phyloP scores from a whole-genome alignment of 768 basidiomycete species.

The Tricholoma matsutake region DNA sequence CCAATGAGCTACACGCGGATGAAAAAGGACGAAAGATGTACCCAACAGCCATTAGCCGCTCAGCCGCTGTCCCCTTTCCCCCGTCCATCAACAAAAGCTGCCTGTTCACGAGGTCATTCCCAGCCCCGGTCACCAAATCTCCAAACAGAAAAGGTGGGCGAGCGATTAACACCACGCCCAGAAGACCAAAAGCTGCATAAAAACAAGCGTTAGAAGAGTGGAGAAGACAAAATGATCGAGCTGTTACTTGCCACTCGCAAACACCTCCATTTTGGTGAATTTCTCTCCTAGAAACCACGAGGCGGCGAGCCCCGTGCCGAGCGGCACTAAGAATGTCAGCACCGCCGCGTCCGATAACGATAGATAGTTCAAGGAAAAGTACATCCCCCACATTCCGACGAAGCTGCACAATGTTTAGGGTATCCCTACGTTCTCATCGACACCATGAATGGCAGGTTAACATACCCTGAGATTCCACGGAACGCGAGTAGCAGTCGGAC shows the following conservation, averaged over 20 bases:
- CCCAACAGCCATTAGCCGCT: constrained; percentile 38
- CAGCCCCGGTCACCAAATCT: neutral
- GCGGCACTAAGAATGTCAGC: constrained; percentile 71
- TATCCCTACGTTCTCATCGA: neutral
- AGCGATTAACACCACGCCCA: constrained; percentile 80
- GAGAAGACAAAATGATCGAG: constrained; percentile 60
- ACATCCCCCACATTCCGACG: constrained; percentile 44
- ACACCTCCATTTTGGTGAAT: constrained; percentile 49
- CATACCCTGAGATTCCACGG: constrained; percentile 63
- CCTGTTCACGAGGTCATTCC: neutral
- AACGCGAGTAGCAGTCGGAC: constrained; percentile 54
- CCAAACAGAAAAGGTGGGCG: constrained; percentile 77
- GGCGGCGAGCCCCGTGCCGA: constrained; percentile 59
- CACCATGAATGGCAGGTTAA: no score
- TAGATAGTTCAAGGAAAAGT: constrained; percentile 68
- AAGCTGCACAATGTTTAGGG: constrained; percentile 43
- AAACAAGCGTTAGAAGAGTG: neutral
- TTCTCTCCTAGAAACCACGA: constrained; percentile 60
- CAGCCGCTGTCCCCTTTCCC: constrained; percentile 27
- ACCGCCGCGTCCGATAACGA: constrained; percentile 77
- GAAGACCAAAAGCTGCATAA: constrained; percentile 53
- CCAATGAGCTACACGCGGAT: neutral
- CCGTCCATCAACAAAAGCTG: constrained; percentile 32
- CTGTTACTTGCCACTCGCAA: constrained; percentile 41
- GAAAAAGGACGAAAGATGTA: constrained; percentile 26